Base-by-base conservation (phyloP, 2,329 filamentous ascomycete genomes). In the Aspergillus thermomutatus region DNA sequence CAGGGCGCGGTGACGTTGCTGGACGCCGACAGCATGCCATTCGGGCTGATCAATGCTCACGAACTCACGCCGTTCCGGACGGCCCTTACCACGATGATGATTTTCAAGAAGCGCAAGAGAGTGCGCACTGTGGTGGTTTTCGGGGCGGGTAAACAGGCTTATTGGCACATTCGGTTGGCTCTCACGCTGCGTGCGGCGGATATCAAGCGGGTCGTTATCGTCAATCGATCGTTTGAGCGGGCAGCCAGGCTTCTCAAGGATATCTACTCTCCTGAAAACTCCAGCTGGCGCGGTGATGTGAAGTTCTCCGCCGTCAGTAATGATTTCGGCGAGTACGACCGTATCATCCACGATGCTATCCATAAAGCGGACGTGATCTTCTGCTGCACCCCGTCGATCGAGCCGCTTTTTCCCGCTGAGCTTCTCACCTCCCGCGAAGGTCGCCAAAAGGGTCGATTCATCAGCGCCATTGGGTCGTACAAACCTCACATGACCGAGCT, bases 101-200 rank as follows among this genome's bases (percentile, higher is more conserved):
- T 88, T 63, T 79, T 88, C 19, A 84, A 84, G 67, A 82, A 73
- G 66, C 89, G 93, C 55, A 79, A 83, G 54, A 82, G 83, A 27
- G 87, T 96, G 45, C 87, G 88, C 69, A 90, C 87, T 14, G 70
- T 97, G 10, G 87, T 88, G 14, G 88, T 96, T 53, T 97, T 97
- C 71, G 93, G 93, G 25, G 87, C 89, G 34, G 93, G 93, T 48
- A 86, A 88, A 64, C 92, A 97, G 77, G 93, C 93, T 11, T 96
- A 93, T 77, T 97, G 92, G 92, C 93, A 97, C 71, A 85, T 96
- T 46, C 87, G 92, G 0, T 82, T 97, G 4, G 88, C 92, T 0
- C 81, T 97, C 61, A 81, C 94, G 50, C 67, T 80, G 28, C 88
- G 83, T 1, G 80, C 81, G 0, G 68, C 77, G 48, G 90, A 91